phyloP scores from a whole-genome alignment of 2,329 filamentous ascomycete genomes.

The Trichoderma semiorbis region DNA sequence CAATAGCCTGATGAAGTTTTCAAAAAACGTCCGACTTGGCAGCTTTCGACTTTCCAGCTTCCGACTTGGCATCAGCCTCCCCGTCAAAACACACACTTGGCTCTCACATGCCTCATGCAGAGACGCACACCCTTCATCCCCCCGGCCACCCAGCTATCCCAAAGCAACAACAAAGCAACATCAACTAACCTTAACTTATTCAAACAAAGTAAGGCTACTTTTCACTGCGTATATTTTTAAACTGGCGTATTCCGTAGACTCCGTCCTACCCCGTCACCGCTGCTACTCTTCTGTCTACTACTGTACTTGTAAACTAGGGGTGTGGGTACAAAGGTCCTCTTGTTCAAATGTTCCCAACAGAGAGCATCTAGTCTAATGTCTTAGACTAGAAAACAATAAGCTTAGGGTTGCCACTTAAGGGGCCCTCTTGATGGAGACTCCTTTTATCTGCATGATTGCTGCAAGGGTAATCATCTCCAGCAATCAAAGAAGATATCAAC shows the following conservation, averaged over 20 bases:
- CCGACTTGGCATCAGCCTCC: constrained; percentile 1
- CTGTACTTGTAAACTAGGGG: background rate
- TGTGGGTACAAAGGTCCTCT: background rate
- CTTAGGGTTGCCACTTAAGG: constrained; percentile 4
- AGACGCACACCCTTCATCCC: background rate
- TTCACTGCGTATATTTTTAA: background rate
- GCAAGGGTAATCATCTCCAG: background rate
- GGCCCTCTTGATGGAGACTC: background rate
- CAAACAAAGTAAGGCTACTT: background rate
- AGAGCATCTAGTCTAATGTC: background rate
- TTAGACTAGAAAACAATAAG: background rate
- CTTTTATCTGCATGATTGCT: background rate
- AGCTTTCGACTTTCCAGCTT: background rate
- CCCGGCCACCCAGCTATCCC: background rate
- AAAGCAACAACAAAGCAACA: background rate
- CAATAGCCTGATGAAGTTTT: background rate
- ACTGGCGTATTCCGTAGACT: background rate
- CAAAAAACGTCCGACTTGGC: constrained; percentile 6
- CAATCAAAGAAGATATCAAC: background rate
- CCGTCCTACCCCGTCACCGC: background rate
- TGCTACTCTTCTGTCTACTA: background rate
- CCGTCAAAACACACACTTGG: background rate
- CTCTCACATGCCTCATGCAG: background rate
- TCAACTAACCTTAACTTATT: background rate
- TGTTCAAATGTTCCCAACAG: background rate